Evolutionary conservation across 345 rosid genomes (phyloP).

Genomic region (Eucalyptus globulus): DNA sequence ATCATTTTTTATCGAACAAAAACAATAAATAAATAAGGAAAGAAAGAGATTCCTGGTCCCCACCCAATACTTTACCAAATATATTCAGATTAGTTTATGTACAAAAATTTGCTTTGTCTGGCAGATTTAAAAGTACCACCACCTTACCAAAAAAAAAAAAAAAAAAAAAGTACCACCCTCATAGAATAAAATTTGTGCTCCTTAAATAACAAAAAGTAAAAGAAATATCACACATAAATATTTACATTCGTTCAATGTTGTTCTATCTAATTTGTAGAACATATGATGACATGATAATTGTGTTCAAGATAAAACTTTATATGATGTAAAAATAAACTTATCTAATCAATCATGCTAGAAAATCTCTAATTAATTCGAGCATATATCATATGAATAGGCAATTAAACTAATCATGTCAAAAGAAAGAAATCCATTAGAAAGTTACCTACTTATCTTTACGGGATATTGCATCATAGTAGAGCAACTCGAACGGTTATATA

Average conservation of each 20-base stretch:
- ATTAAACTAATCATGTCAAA: neutral
- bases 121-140: neutral
- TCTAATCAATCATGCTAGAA: neutral
- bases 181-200: neutral
- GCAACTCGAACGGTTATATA: neutral
- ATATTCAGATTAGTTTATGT: neutral
- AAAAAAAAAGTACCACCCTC: neutral
- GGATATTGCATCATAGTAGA: neutral
- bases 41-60: neutral
- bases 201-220: neutral
- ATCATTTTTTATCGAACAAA: neutral
- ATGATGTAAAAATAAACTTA: neutral
- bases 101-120: neutral
- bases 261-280: neutral
- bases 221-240: neutral
- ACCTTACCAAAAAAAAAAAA: too few relatives aligned
- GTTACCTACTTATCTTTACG: accelerated
- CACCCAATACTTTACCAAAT: neutral
- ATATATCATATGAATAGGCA: too few relatives aligned
- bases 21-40: neutral
- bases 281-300: neutral
- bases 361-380: neutral
- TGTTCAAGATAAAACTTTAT: neutral
- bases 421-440: neutral
- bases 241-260: neutral